These are phyloP conservation scores for Linnemannia zychae DNA, from an alignment of 192 early-diverging fungal species.

Conservation along the genomic window DNA sequence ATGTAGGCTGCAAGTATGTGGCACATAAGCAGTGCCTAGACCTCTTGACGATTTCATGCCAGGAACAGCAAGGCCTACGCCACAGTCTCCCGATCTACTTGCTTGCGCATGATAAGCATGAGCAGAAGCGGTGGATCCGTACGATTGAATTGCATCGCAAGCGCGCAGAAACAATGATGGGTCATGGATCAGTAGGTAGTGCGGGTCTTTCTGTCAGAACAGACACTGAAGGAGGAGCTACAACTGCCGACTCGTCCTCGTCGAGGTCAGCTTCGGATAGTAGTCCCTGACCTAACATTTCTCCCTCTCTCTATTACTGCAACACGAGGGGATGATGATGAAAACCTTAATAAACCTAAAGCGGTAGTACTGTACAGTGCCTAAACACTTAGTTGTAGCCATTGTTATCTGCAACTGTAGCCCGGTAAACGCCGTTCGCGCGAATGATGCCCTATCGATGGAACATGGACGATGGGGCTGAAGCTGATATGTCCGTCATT, in stretches of 20 bases:
- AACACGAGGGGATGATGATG: no score
- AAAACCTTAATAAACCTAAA: no score
- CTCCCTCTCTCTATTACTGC: no score
- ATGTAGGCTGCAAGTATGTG: constrained; percentile 54
- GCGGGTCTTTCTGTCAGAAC: not conserved
- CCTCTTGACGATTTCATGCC: constrained; percentile 50
- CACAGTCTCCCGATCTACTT: constrained; percentile 52
- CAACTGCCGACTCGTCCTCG: not conserved
- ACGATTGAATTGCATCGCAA: constrained; percentile 55
- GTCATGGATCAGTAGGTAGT: not conserved
- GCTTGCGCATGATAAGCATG: constrained; percentile 55
- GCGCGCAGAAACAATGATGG: constrained; percentile 21
- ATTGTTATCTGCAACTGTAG: no score
- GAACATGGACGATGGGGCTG: no score
- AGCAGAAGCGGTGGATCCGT: constrained; percentile 53
- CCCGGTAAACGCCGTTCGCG: no score
- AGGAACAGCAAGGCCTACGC: constrained; percentile 56
- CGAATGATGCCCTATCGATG: no score
- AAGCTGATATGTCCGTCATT: no score
- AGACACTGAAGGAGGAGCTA: not conserved
- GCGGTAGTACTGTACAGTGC: no score
- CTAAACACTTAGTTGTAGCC: no score
- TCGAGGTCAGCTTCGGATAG: not conserved
- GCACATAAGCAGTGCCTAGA: constrained; percentile 56
- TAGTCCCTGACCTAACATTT: not conserved